Evolutionary conservation across 371 early-diverging fungal species (phyloP), one percentile per base, ranked within the genome.

Genomic region (Mucor saturninus): DNA sequence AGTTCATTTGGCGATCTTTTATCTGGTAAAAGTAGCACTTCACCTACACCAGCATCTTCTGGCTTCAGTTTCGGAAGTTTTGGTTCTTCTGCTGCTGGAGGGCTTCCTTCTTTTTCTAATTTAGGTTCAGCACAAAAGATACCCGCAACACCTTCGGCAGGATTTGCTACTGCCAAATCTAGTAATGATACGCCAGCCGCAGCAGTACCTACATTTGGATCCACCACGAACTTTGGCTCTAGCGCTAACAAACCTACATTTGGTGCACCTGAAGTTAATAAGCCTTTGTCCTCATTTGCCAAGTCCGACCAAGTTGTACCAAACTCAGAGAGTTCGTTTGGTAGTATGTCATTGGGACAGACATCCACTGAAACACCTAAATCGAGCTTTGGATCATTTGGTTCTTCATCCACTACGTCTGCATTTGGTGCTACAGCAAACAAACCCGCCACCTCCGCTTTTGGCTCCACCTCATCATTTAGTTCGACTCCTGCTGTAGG

Each of bases 381-480:
- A 13, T 43, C 15, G 1, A 14, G 43, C 43, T 43, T 15, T 43
- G 43, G n/a, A 13, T 43, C 43, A 14, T n/a, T 31, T 37, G 42
- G 40, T 21, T 38, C 65, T 10, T 21, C 57, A 2, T 4, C 66
- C 0, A 39, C 42, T 29, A 21, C 55, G 3, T 29, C 69, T 35
- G 55, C 53, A 0, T 68, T 68, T 53, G 69, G 68, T 5, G 52
- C 65, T 2, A 51, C 72, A 30, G 38, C 65, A 14, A 15, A 51
- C 10, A 42, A 62, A 13, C 26, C 65, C 3, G 7, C 65, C 13
- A 14, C 56, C 1, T 56, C 71, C 21, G 48, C 70, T 1, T 70
- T 68, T 57, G 73, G 74, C 0, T 62, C 69, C 4, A 54, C 59
- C n/a, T 43, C 60, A 31, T 14, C 59, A 2, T 68, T 74, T 63